Evolutionary conservation across 495 filamentous ascomycete genomes (phyloP).

Genomic region (Aspergillus mulundensis): DNA sequence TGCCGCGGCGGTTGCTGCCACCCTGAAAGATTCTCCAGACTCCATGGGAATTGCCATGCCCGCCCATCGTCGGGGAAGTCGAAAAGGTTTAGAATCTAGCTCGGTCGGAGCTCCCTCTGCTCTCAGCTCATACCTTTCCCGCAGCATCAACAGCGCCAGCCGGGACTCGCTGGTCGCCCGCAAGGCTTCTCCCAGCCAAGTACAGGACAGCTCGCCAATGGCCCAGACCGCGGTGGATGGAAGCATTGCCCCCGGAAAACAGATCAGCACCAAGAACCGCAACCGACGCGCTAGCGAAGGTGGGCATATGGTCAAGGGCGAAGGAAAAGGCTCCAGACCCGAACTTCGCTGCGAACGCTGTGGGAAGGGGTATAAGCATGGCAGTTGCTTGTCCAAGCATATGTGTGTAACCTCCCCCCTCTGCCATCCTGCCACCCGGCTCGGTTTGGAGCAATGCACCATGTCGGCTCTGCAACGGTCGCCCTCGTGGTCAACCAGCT

Average conservation of each 20-base stretch:
- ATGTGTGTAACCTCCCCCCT: constrained; percentile 75
- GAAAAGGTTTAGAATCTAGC: constrained; percentile 44
- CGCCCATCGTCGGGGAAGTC: constrained; percentile 41
- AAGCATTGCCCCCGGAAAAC: constrained; percentile 35
- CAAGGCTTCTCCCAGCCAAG: constrained; percentile 40
- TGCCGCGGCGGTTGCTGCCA: constrained; percentile 71
- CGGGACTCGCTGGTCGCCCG: constrained; percentile 49
- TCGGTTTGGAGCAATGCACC: constrained; percentile 38
- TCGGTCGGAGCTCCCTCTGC: constrained; percentile 36
- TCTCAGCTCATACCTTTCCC: constrained; percentile 41
- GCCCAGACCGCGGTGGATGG: constrained; percentile 15
- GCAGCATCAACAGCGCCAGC: constrained; percentile 52
- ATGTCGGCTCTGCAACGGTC: constrained; percentile 45
- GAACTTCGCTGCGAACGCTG: constrained; percentile 97
- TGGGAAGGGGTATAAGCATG: constrained; percentile 99
- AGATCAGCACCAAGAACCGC: constrained; percentile 60
- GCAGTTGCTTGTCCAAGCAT: constrained; percentile 99
- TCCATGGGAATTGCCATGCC: constrained; percentile 32
- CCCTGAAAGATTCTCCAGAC: constrained; percentile 60
- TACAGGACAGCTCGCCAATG: constrained; percentile 47
- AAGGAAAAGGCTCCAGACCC: constrained; percentile 68
- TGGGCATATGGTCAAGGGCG: constrained; percentile 68
- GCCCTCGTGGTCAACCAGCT: constrained; percentile 41
- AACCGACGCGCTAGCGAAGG: constrained; percentile 84
- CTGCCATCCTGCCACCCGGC: constrained; percentile 41